Evolutionary conservation across 768 basidiomycete genomes (phyloP).

Genomic region (Russula griseocarnosa): DNA sequence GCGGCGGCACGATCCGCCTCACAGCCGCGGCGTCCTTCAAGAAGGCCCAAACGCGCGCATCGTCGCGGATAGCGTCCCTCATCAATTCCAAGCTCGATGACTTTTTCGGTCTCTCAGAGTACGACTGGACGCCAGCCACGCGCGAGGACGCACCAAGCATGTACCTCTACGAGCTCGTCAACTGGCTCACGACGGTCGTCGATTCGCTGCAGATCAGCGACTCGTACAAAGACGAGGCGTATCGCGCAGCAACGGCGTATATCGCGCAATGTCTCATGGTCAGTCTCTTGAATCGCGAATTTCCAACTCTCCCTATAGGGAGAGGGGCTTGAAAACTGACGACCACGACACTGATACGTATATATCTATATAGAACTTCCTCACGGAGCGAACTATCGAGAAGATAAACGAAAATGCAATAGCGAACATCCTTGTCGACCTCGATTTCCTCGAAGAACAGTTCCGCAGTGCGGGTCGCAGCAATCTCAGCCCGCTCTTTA

Average conservation of each 20-base stretch:
- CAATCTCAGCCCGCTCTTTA: slow-evolving; percentile 68
- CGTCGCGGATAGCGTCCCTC: slow-evolving; percentile 70
- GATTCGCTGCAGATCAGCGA: slow-evolving; percentile 85
- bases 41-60: slow-evolving; percentile 61
- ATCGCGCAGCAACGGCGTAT: slow-evolving; percentile 81
- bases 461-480: slow-evolving; percentile 69
- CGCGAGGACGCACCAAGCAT: slow-evolving; percentile 80
- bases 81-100: slow-evolving; percentile 92
- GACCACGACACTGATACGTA: background rate
- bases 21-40: slow-evolving; percentile 62
- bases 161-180: slow-evolving; percentile 92
- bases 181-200: slow-evolving; percentile 94
- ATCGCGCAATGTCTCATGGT: slow-evolving; percentile 90
- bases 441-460: slow-evolving; percentile 86
- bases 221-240: slow-evolving; percentile 83
- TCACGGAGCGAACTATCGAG: slow-evolving; percentile 68
- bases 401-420: slow-evolving; percentile 88
- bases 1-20: slow-evolving; percentile 76
- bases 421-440: slow-evolving; percentile 78
- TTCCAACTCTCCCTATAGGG: no score
- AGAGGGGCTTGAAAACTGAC: background rate
- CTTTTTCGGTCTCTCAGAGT: slow-evolving; percentile 93
- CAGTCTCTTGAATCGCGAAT: slow-evolving; percentile 29
- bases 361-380: slow-evolving; percentile 53
- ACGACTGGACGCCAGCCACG: slow-evolving; percentile 80